Evolutionary conservation across 768 basidiomycete genomes (phyloP).

Genomic region (Aureoboletus auriporus): DNA sequence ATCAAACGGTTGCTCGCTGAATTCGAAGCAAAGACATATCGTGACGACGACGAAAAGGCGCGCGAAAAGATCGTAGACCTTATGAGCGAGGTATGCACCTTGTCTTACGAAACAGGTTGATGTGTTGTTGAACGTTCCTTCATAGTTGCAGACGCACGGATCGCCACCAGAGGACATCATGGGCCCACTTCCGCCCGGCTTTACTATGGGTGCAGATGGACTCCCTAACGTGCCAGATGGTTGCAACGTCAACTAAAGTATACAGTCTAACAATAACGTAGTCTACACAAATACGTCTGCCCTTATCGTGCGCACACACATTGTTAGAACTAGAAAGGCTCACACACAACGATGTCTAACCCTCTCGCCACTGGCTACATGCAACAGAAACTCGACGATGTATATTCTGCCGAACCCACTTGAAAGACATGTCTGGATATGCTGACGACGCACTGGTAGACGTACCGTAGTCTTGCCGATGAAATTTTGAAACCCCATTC

Average conservation of each 20-base stretch:
- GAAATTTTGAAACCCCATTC: too few species aligned
- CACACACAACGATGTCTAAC: too few species aligned
- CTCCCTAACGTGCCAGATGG: conserved; percentile 41
- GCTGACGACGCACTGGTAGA: too few species aligned
- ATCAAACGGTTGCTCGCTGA: conserved; percentile 56
- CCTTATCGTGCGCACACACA: too few species aligned
- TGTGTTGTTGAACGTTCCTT: background rate
- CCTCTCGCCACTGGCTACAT: too few species aligned
- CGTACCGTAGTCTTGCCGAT: too few species aligned
- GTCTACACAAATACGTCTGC: too few species aligned
- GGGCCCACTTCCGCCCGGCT: conserved; percentile 77
- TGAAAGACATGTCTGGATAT: too few species aligned
- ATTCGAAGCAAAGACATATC: conserved; percentile 61
- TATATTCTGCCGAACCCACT: too few species aligned
- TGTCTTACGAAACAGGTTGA: background rate
- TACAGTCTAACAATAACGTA: too few species aligned
- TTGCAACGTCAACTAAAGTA: conserved; percentile 3
- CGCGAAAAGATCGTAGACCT: conserved; percentile 53
- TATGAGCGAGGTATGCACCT: conserved; percentile 62
- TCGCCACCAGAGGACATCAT: conserved; percentile 79
- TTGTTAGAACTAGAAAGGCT: too few species aligned
- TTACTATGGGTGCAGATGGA: conserved; percentile 52
- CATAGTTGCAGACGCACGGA: conserved; percentile 62
- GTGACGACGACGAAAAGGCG: conserved; percentile 48
- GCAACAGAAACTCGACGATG: too few species aligned